Conservation (phyloP, 495 filamentous ascomycete genomes). For the Penicillium argentinense region DNA sequence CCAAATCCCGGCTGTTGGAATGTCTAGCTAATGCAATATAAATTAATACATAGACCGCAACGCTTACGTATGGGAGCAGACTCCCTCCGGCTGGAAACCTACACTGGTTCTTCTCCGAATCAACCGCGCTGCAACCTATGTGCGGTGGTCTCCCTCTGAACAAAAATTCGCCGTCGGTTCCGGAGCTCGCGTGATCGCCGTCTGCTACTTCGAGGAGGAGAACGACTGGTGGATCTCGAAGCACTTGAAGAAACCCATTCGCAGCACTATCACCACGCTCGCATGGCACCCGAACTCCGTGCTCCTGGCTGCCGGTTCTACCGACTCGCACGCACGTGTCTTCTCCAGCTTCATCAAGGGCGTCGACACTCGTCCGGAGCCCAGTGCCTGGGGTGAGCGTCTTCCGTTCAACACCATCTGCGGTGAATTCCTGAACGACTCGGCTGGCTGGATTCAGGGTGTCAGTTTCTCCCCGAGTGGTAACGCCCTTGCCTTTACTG, state of each 20-base stretch:
- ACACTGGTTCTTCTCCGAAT: conserved; percentile 96
- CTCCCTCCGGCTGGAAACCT: conserved; percentile 88
- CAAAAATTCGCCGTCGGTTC: conserved; percentile 97
- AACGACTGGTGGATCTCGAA: conserved; percentile 99
- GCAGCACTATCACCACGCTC: conserved; percentile 90
- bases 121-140: conserved; percentile 94
- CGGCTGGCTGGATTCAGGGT: conserved; percentile 93
- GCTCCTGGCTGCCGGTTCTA: conserved; percentile 87
- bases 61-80: conserved; percentile 95
- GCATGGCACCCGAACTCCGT: conserved; percentile 98
- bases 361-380: conserved; percentile 81
- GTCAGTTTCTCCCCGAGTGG: conserved; percentile 90
- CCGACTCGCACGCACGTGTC: conserved; percentile 95
- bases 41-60: conserved; percentile 74
- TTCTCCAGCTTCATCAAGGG: conserved; percentile 97
- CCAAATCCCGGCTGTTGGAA: background rate
- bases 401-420: conserved; percentile 98
- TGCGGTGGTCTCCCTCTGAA: conserved; percentile 96
- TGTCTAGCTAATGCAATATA: conserved; percentile 1
- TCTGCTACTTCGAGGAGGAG: conserved; percentile 98
- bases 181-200: conserved; percentile 90
- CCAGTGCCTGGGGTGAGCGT: conserved; percentile 89
- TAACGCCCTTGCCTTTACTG: conserved; percentile 84
- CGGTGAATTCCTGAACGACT: conserved; percentile 92
- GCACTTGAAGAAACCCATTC: conserved; percentile 97